Percentiles rank a stretch among this genome's conserved stretches.
These are phyloP conservation scores for Escovopsis sp. DNA, from an alignment of 2,329 filamentous ascomycete genomes.

Conservation along the genomic window DNA sequence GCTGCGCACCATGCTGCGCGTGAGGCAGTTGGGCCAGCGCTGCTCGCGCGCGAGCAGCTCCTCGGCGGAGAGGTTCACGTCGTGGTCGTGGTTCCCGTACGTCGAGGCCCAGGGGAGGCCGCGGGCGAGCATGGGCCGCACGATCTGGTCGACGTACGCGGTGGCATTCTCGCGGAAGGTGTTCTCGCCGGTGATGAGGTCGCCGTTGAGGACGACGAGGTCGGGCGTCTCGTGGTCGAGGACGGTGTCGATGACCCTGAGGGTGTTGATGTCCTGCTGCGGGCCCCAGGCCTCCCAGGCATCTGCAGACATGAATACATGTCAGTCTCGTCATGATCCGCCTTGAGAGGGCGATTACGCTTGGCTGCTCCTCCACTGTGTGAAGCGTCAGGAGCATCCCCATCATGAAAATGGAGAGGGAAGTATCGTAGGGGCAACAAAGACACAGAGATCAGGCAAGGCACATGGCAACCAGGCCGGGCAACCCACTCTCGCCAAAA, in stretches of 20 bases:
- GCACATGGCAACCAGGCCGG: background rate
- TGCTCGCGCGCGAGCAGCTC: slow-evolving; percentile 27
- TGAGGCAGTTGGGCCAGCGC: slow-evolving; percentile 22
- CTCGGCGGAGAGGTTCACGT: slow-evolving; percentile 38
- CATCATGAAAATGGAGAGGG: no score
- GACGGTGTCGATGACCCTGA: slow-evolving; percentile 40
- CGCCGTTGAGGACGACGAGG: slow-evolving; percentile 55
- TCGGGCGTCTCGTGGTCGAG: slow-evolving; percentile 40
- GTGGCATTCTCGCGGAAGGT: slow-evolving; percentile 37
- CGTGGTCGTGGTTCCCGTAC: slow-evolving; percentile 56
- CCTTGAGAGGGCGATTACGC: no score
- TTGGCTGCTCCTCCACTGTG: no score
- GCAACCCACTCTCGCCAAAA: slow-evolving; percentile 46
- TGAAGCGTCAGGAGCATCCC: no score
- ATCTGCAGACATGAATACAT: slow-evolving; percentile 17
- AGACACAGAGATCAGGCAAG: no score
- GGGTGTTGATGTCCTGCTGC: slow-evolving; percentile 39
- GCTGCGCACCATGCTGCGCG: slow-evolving; percentile 22
- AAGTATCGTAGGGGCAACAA: no score
- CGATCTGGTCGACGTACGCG: slow-evolving; percentile 41
- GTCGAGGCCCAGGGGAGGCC: slow-evolving; percentile 48
- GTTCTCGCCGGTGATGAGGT: slow-evolving; percentile 55
- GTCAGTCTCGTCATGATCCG: background rate
- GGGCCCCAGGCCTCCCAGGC: slow-evolving; percentile 29
- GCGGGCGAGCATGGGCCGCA: slow-evolving; percentile 39